These are phyloP conservation scores for Plantago rigida DNA, from an alignment of 305 asterid species.

Conservation along the genomic window DNA sequence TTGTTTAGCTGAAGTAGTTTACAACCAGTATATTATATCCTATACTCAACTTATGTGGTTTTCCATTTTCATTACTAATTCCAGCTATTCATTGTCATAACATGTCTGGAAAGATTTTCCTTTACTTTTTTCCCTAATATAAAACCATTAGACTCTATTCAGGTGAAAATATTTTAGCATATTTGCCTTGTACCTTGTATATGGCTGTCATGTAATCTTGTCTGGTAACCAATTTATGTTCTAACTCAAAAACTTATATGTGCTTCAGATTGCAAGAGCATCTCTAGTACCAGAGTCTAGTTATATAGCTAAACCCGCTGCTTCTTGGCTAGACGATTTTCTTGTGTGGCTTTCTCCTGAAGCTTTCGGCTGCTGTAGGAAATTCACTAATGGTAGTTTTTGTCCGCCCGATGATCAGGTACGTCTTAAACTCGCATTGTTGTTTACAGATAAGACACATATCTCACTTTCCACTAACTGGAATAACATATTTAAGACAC, in stretches of 20 bases:
- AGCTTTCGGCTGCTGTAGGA: conserved; percentile 96
- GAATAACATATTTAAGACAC: no score
- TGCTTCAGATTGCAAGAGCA: conserved; percentile 78
- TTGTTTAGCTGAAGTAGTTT: no score
- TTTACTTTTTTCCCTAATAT: no score
- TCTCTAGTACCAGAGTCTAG: conserved; percentile 80
- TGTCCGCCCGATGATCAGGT: conserved; percentile 99
- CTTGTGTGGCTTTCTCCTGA: conserved; percentile 97
- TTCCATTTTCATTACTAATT: no score
- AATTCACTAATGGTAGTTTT: conserved; percentile 73
- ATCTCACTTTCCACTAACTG: conserved; percentile 4
- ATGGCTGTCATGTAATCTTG: no score
- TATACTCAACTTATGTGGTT: no score
- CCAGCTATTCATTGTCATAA: no score
- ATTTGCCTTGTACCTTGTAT: no score
- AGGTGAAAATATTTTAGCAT: no score
- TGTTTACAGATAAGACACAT: background rate
- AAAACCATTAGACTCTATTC: no score
- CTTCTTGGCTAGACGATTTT: conserved; percentile 98
- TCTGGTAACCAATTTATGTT: background rate
- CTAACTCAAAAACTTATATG: conserved; percentile 13
- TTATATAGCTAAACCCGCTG: conserved; percentile 96
- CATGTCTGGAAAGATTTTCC: no score
- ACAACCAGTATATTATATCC: no score
- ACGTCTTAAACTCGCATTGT: conserved; percentile 5